A percentile compares a stretch with the other conserved stretches of the same genome.
phyloP scores from a whole-genome alignment of 2,329 filamentous ascomycete species.

The Colletotrichum sp. region DNA sequence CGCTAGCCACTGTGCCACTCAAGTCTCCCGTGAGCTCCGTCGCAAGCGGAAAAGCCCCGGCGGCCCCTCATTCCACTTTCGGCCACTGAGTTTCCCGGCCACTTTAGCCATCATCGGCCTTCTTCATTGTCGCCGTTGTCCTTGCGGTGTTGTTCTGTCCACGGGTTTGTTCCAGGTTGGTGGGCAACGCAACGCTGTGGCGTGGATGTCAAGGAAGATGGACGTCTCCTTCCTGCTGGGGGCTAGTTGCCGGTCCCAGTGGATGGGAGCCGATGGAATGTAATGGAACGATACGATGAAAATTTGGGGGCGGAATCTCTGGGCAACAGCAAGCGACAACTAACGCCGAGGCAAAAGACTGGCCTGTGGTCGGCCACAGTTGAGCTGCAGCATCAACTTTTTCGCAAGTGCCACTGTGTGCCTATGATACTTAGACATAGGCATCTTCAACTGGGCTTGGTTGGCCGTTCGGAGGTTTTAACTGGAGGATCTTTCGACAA shows the following conservation, averaged over 20 bases:
- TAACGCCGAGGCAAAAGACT: neutral
- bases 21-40: neutral
- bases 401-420: neutral
- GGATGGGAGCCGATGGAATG: slow-evolving; percentile 5
- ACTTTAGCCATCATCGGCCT: neutral
- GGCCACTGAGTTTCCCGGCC: neutral
- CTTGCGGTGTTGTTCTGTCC: neutral
- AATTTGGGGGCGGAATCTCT: neutral
- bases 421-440: neutral
- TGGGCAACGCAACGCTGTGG: slow-evolving; percentile 17
- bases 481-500: neutral
- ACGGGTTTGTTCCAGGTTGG: slow-evolving; percentile 1
- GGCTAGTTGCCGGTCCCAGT: neutral
- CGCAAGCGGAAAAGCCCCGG: neutral
- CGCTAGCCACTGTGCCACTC: neutral
- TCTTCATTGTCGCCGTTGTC: neutral
- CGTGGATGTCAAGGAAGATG: neutral
- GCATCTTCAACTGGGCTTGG: neutral
- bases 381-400: neutral
- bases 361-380: neutral
- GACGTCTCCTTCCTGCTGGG: neutral
- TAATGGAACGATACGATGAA: slow-evolving; percentile 6
- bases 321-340: neutral
- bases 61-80: slow-evolving; percentile 4
- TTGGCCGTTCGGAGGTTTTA: neutral